These are phyloP conservation scores for Ustilago cynodontis DNA, from an alignment of 1,284 basidiomycete species.

Conservation along the genomic window DNA sequence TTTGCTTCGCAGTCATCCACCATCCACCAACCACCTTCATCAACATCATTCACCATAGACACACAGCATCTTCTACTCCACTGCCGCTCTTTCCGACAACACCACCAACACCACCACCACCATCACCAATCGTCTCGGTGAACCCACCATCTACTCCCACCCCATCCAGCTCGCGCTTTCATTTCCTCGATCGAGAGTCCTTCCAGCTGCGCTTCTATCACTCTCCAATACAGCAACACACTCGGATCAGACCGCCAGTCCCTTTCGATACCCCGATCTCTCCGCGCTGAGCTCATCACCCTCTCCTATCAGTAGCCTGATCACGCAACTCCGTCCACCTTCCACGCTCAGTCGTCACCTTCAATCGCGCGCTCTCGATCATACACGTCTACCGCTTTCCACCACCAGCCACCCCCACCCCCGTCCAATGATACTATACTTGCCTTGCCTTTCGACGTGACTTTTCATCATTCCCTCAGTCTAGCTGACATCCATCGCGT, in stretches of 20 bases:
- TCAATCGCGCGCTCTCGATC: not conserved
- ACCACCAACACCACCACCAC: not conserved
- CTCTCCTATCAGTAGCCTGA: too few relatives aligned
- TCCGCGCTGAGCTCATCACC: too few relatives aligned
- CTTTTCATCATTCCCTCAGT: conserved; percentile 3
- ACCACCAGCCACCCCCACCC: not conserved
- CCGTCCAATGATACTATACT: conserved; percentile 11
- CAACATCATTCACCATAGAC: not conserved
- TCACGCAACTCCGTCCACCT: not conserved
- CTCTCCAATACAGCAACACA: not conserved
- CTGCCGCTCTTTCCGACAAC: not conserved
- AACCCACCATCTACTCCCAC: not conserved
- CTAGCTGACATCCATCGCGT: conserved; percentile 6
- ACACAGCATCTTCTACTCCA: not conserved
- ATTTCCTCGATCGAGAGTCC: too few relatives aligned
- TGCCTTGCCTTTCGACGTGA: conserved; percentile 12
- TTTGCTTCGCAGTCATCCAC: not conserved
- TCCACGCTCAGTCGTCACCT: not conserved
- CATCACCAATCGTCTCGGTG: not conserved
- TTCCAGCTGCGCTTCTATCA: not conserved
- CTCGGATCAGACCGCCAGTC: too few relatives aligned
- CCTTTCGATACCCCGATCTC: not conserved
- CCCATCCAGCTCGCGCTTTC: not conserved
- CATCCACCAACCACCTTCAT: conserved; percentile 4
- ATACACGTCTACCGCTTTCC: not conserved